Conservation (phyloP, 2,329 filamentous ascomycete genomes). For the Thelonectria blattea region DNA sequence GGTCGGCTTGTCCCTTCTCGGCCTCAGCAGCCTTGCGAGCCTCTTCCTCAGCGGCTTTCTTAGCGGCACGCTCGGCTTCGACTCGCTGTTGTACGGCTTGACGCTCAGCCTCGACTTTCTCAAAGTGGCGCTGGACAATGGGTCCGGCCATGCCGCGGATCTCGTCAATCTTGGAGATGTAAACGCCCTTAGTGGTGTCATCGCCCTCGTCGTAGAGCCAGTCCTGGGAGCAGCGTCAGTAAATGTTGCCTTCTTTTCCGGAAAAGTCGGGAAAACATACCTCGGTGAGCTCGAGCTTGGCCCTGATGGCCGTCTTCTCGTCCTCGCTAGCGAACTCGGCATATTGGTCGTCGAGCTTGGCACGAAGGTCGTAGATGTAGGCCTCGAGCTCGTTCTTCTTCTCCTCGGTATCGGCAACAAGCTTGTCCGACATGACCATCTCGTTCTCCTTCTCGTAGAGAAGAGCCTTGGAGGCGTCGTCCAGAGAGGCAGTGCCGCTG, state of each 20-base stretch:
- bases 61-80: conserved; percentile 79
- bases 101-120: conserved; percentile 89
- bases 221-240: conserved; percentile 65
- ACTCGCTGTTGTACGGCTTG: conserved; percentile 76
- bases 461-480: conserved; percentile 68
- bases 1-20: conserved; percentile 58
- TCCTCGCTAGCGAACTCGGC: conserved; percentile 87
- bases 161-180: conserved; percentile 94
- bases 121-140: conserved; percentile 91
- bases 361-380: conserved; percentile 95
- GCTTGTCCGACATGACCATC: conserved; percentile 98
- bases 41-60: conserved; percentile 67
- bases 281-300: conserved; percentile 84
- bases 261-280: conserved; percentile 60
- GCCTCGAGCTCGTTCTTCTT: conserved; percentile 99
- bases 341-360: conserved; percentile 93
- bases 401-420: conserved; percentile 96
- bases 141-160: conserved; percentile 89
- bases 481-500: conserved; percentile 81
- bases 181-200: conserved; percentile 91
- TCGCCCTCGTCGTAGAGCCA: conserved; percentile 99
- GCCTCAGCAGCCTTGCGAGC: conserved; percentile 59
- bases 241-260: conserved; percentile 7
- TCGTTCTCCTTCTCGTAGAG: conserved; percentile 80
- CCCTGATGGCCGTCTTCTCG: conserved; percentile 85